Evolutionary conservation across 2,329 filamentous ascomycete genomes (phyloP), one percentile per base, ranked within the genome.

Genomic region (Madurella mycetomatis): DNA sequence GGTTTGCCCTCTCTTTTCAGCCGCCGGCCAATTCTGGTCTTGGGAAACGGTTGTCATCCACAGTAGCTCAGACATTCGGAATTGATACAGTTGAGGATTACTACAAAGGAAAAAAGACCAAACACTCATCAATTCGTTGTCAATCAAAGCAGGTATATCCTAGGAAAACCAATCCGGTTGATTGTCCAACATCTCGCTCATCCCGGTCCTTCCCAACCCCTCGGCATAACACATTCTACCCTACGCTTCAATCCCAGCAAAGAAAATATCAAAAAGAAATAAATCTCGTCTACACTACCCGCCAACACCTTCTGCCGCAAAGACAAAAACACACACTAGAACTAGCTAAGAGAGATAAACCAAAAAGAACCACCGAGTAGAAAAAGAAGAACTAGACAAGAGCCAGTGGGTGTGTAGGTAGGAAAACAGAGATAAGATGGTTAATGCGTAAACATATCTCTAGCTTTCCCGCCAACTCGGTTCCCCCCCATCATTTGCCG

Each of bases 101-200:
- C 25, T 25, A 25, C 25, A 25, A 25, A 7, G 25, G 7, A 25
- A 25, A 25, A 25, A 25, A 25, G 9, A 37, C 34, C 13, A 15
- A 15, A 37, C 13, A 37, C 34, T 25, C 34, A 37, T 37, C 11
- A 15, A 37, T 37, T 37, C 34, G 11, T 37, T 25, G 25, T 17
- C 34, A 43, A 9, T 2, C 17, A 25, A 17, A 37, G 11, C 11
- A 7, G 5, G 25, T 41, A 41, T 19, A 25, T 49, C 46, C 40
- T 49, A 52, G 53, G 47, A 55, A 51, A 58, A 58, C 53, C 56
- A 58, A 58, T 55, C 56, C 56, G 46, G 56, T 58, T 58, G 56
- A 58, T 58, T 53, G 52, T 58, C 56, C 53, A 49, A 11, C 49
- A 48, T 44, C 42, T 13, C 37, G 40, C 17, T 31, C 25, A 41